Percentiles rank a stretch among this genome's conserved stretches.
Conservation (phyloP, 1,284 basidiomycete species). For the Pseudozyma thailandica region DNA sequence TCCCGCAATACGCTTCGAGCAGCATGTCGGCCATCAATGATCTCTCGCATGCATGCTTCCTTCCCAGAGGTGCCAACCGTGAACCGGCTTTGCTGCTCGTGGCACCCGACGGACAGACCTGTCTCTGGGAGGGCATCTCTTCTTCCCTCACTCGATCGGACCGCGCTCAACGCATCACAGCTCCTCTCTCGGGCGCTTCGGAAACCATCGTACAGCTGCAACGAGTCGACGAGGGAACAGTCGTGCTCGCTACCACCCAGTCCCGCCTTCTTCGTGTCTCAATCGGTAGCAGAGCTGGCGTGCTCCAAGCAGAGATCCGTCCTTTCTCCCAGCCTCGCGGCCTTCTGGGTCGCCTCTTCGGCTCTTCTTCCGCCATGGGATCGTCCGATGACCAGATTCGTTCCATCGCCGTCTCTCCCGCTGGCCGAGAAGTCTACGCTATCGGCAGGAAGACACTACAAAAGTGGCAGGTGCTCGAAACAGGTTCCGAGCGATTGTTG, state of each 20-base stretch:
- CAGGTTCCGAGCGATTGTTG: slow-evolving; percentile 54
- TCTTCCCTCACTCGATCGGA: slow-evolving; percentile 44
- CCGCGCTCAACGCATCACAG: slow-evolving; percentile 29
- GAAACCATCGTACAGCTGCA: slow-evolving; percentile 48
- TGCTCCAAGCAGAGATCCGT: slow-evolving; percentile 46
- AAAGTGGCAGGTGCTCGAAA: slow-evolving; percentile 61
- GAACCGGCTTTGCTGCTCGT: slow-evolving; percentile 59
- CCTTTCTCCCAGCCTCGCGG: slow-evolving; percentile 57
- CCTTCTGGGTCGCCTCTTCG: slow-evolving; percentile 60
- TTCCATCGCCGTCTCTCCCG: slow-evolving; percentile 49
- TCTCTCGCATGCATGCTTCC: slow-evolving; percentile 40
- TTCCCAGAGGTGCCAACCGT: slow-evolving; percentile 31
- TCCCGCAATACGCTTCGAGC: slow-evolving; percentile 37
- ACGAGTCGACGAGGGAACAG: slow-evolving; percentile 40
- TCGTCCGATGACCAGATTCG: slow-evolving; percentile 42
- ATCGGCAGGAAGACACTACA: slow-evolving; percentile 57
- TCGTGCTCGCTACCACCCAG: slow-evolving; percentile 53
- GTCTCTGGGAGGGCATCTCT: slow-evolving; percentile 57
- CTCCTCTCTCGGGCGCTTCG: slow-evolving; percentile 23
- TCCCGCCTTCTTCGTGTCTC: slow-evolving; percentile 47
- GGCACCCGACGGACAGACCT: slow-evolving; percentile 43
- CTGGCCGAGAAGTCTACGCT: slow-evolving; percentile 51
- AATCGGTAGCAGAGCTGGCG: slow-evolving; percentile 47
- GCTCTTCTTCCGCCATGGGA: slow-evolving; percentile 38
- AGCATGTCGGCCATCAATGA: slow-evolving; percentile 35